Evolutionary conservation across 2,329 filamentous ascomycete genomes (phyloP), one percentile per base, ranked within the genome.

Genomic region (Leptoxyphium fumago): DNA sequence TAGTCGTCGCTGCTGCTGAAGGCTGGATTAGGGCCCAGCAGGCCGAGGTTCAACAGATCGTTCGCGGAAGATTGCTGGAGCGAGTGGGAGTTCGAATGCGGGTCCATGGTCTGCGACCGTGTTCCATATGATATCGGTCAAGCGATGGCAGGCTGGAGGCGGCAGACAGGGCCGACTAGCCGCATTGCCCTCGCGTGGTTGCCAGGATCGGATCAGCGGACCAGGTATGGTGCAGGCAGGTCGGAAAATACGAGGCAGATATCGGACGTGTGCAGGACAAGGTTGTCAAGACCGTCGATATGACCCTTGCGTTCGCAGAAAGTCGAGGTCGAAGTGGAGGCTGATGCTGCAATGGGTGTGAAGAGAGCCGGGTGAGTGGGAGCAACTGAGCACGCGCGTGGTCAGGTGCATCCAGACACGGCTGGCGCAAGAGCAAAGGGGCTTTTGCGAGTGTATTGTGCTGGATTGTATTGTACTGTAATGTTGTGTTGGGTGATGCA

Each of bases 1-100:
- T 26, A 26, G 3, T 26, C 21, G 15, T 55, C 56, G 17, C 50
- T 41, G 13, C 46, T 51, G 18, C 49, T 50, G 26, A 53, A 57
- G 5, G 43, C 50, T 11, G 54, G 52, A 18, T 48, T 48, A 26
- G 52, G 50, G 29, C 46, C 48, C 41, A 54, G 43, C 14, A 44
- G 45, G n/a, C 43, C 42, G 30, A 48, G 14, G 39, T 49, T 52
- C 10, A 57, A 47, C 45, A 54, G 39, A 41, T 50, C 44, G 40
- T 48, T 47, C 39, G 40, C 42, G 41, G 50, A 46, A 38, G 51
- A 49, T 40, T 43, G 46, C 29, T 38, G 40, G 13, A 44, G 43
- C 42, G 51, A 50, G 8, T 26, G 21, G 21, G 21, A 7, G 21
- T 26, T 52, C 49, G 21, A 7, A 26, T 26, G 21, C 14, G 47